phyloP scores from a whole-genome alignment of 2,329 filamentous ascomycete genomes.

The Cephalotrichum gorgonifer region DNA sequence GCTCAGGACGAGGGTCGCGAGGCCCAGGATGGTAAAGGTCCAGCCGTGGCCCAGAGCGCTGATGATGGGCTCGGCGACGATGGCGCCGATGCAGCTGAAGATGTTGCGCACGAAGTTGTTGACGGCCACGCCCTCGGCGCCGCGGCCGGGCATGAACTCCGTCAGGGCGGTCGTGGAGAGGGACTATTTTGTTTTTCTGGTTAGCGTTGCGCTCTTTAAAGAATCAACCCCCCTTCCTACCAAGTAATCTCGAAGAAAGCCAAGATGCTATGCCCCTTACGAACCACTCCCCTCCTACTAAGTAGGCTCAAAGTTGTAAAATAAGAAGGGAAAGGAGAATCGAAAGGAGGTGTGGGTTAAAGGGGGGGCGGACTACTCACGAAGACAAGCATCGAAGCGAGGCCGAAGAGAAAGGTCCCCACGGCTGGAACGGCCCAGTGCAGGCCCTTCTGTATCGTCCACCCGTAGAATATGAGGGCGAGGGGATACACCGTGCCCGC shows the following conservation, averaged over 20 bases:
- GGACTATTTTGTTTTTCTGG: constrained; percentile 24
- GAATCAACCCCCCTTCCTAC: not conserved
- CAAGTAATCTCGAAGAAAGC: too few species aligned
- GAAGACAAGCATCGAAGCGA: constrained; percentile 76
- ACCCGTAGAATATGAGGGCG: constrained; percentile 67
- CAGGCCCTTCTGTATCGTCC: constrained; percentile 56
- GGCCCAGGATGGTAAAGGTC: constrained; percentile 52
- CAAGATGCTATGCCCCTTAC: too few species aligned
- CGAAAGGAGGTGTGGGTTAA: not conserved
- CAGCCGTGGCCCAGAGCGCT: constrained; percentile 63
- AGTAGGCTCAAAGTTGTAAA: too few species aligned
- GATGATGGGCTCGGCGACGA: constrained; percentile 63
- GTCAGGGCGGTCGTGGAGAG: constrained; percentile 73
- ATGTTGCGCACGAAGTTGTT: constrained; percentile 79
- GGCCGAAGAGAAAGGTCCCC: constrained; percentile 64
- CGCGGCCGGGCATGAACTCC: constrained; percentile 66
- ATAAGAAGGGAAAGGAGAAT: not conserved
- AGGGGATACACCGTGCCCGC: constrained; percentile 60
- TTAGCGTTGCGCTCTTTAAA: constrained; percentile 6
- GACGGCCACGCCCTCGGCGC: constrained; percentile 63
- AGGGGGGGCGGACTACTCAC: constrained; percentile 15
- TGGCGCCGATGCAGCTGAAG: constrained; percentile 58
- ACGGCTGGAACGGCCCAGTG: constrained; percentile 54
- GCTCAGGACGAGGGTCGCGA: constrained; percentile 47
- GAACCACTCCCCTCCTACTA: too few species aligned